These are phyloP conservation scores for Leccinum angustisporum DNA, from an alignment of 1,284 basidiomycete genomes.

Conservation along the genomic window DNA sequence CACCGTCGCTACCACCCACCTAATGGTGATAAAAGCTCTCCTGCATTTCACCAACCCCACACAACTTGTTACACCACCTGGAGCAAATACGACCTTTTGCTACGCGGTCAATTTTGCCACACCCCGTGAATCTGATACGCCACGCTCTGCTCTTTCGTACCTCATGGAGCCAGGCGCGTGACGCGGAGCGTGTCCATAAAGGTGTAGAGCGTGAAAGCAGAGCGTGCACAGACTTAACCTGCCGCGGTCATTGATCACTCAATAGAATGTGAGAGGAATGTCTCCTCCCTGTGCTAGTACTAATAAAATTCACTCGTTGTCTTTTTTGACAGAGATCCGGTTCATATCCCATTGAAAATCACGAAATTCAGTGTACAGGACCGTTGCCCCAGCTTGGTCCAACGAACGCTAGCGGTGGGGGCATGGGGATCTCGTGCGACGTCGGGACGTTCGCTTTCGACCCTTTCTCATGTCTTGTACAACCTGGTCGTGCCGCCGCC, in stretches of 20 bases:
- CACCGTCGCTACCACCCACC: constrained; percentile 26
- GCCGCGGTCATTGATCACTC: background rate
- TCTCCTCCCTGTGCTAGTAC: background rate
- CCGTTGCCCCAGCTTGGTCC: constrained; percentile 5
- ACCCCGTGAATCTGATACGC: constrained; percentile 10
- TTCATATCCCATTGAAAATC: too few species aligned
- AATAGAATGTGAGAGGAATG: constrained; percentile 7
- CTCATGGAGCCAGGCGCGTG: constrained; percentile 19
- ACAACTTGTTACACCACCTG: constrained; percentile 4
- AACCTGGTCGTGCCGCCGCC: constrained; percentile 57
- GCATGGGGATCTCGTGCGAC: background rate
- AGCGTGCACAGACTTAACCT: background rate
- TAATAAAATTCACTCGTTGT: constrained; percentile 4
- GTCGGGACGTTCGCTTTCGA: constrained; percentile 37
- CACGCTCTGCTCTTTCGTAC: background rate
- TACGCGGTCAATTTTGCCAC: constrained; percentile 33
- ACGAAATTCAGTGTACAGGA: background rate
- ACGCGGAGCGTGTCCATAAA: constrained; percentile 33
- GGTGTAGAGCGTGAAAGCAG: constrained; percentile 11
- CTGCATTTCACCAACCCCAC: constrained; percentile 24
- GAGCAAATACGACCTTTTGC: constrained; percentile 12
- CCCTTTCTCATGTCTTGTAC: constrained; percentile 58
- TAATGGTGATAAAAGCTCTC: constrained; percentile 19
- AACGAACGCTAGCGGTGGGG: background rate
- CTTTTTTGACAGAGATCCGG: too few species aligned